Conservation (phyloP, 2,329 filamentous ascomycete genomes). For the Coniella lustricola region DNA sequence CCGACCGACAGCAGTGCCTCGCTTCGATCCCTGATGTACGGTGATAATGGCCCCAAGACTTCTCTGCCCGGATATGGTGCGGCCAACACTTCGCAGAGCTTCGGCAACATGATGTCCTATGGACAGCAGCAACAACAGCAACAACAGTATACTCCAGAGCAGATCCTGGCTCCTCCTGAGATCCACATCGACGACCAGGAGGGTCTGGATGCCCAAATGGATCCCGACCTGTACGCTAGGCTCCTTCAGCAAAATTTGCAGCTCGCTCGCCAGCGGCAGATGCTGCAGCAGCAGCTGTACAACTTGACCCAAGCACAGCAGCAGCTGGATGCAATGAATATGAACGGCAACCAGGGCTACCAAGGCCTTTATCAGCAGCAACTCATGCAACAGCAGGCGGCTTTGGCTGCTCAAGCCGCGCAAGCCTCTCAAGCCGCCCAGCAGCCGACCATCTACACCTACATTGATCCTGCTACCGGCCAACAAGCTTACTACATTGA, state of each 20-base stretch:
- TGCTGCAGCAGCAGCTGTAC: conserved; percentile 86
- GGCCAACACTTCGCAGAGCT: conserved; percentile 24
- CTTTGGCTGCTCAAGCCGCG: conserved; percentile 52
- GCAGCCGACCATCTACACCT: conserved; percentile 65
- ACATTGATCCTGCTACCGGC: conserved; percentile 80
- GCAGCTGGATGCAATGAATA: conserved; percentile 70
- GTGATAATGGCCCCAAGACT: conserved; percentile 46
- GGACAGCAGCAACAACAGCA: conserved; percentile 18
- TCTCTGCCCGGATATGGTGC: conserved; percentile 43
- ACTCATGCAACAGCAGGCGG: conserved; percentile 31
- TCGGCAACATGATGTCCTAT: conserved; percentile 22
- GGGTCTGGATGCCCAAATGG: conserved; percentile 60
- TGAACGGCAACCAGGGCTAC: conserved; percentile 58
- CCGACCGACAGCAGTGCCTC: conserved; percentile 33
- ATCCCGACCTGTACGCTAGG: conserved; percentile 80
- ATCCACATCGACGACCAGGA: conserved; percentile 65
- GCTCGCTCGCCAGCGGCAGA: conserved; percentile 89
- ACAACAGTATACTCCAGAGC: conserved; percentile 67
- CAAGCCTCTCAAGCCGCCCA: conserved; percentile 61
- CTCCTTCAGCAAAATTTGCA: conserved; percentile 87
- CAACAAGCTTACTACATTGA: conserved; percentile 78
- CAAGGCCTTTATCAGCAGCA: conserved; percentile 48
- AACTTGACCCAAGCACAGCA: conserved; percentile 76
- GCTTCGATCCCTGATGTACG: conserved; percentile 36
- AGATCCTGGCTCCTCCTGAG: conserved; percentile 77